These are phyloP conservation scores for Zizania latifolia DNA, from an alignment of 176 grass and related monocot genomes.

Conservation along the genomic window DNA sequence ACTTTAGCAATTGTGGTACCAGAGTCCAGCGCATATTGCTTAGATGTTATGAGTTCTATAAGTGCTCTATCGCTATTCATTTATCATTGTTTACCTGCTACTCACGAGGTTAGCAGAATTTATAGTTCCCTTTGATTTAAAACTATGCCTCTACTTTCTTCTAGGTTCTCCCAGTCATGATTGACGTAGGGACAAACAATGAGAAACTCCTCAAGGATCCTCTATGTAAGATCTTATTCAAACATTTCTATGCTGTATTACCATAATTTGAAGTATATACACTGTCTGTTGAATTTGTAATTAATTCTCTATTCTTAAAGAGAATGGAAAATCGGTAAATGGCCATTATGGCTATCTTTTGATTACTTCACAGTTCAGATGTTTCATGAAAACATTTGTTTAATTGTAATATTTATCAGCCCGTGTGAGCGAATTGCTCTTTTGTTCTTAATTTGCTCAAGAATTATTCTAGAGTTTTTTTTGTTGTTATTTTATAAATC, in stretches of 20 bases:
- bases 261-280: background rate
- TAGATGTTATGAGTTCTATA: constrained; percentile 1
- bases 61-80: constrained; percentile 1
- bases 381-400: background rate
- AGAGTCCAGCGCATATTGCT: background rate
- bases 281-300: background rate
- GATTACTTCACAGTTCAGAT: background rate
- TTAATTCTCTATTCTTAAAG: background rate
- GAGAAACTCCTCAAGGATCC: constrained; percentile 90
- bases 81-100: background rate
- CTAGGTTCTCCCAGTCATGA: constrained; percentile 99
- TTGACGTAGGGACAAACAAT: constrained; percentile 98
- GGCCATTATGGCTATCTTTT: background rate
- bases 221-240: constrained; percentile 69
- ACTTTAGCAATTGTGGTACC: background rate
- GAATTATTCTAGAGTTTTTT: constrained; percentile 20
- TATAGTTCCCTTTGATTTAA: constrained; percentile 4
- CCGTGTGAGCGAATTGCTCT: background rate
- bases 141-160: constrained; percentile 14
- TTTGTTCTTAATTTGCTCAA: background rate
- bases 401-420: background rate
- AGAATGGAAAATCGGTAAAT: background rate
- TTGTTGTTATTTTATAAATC: constrained; percentile 27
- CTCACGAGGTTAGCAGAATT: background rate
- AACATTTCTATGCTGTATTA: background rate